These are phyloP conservation scores for Lipomyces sp. DNA, from an alignment of 805 yeast species.

Conservation along the genomic window DNA sequence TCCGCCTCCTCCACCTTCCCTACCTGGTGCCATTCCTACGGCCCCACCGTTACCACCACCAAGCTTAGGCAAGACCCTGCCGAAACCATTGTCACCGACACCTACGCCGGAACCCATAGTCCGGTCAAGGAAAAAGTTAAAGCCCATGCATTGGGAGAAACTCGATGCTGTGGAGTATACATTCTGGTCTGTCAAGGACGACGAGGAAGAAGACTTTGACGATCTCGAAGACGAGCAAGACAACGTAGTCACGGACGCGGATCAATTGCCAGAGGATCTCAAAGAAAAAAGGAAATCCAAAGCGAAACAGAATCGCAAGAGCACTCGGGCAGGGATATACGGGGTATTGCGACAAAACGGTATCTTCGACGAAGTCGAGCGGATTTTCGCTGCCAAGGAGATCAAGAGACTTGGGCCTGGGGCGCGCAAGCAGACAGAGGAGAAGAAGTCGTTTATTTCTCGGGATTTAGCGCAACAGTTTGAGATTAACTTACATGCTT, in stretches of 20 bases:
- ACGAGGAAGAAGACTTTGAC: constrained; percentile 10
- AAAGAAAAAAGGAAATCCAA: not conserved
- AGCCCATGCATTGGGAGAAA: constrained; percentile 97
- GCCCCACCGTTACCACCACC: constrained; percentile 50
- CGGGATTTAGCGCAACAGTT: constrained; percentile 92
- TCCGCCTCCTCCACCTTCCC: constrained; percentile 49
- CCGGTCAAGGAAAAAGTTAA: constrained; percentile 75
- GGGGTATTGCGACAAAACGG: constrained; percentile 75
- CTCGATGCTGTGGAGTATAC: constrained; percentile 79
- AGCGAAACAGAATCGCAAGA: constrained; percentile 38
- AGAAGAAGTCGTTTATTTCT: constrained; percentile 71
- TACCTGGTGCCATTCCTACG: constrained; percentile 45
- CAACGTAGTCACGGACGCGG: constrained; percentile 5
- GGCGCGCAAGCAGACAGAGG: constrained; percentile 53
- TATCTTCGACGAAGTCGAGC: constrained; percentile 80
- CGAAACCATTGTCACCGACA: constrained; percentile 41
- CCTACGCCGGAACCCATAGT: constrained; percentile 50
- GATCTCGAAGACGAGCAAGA: constrained; percentile 14
- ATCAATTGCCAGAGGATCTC: not conserved
- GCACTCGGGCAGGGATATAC: constrained; percentile 61
- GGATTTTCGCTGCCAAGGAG: constrained; percentile 84
- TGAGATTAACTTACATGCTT: constrained; percentile 88
- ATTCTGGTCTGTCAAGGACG: constrained; percentile 65
- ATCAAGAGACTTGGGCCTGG: constrained; percentile 53
- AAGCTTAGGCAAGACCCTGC: constrained; percentile 44